Evolutionary conservation across 495 filamentous ascomycete genomes (phyloP).

Genomic region (Aeminium ludgeri): DNA sequence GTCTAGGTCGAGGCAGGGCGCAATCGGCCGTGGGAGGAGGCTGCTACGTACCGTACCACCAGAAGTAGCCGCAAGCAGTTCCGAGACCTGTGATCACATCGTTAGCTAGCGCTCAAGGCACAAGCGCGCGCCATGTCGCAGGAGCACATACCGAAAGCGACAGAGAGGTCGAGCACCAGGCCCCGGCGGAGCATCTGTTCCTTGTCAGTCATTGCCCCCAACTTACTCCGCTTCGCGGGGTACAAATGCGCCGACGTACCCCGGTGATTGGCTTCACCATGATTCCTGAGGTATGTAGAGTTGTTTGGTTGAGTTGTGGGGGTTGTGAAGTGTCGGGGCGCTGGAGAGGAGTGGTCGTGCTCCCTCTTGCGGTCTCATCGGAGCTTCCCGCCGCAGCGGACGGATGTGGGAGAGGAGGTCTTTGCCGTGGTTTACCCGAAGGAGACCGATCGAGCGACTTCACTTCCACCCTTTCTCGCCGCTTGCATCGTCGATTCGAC

Average conservation of each 20-base stretch:
- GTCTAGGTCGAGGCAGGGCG: not conserved
- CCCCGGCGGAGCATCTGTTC: constrained; percentile 53
- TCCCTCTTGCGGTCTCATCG: too few species aligned
- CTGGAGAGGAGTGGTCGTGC: too few species aligned
- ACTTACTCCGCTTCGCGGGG: constrained; percentile 3
- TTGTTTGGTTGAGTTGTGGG: too few species aligned
- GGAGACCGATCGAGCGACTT: too few species aligned
- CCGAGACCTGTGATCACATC: constrained; percentile 38
- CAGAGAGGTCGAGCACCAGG: constrained; percentile 63
- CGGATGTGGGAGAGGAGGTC: too few species aligned
- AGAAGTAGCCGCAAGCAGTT: constrained; percentile 53
- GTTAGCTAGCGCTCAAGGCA: constrained; percentile 4
- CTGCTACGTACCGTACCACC: constrained; percentile 59
- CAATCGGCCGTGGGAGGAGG: not conserved
- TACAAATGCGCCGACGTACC: constrained; percentile 25
- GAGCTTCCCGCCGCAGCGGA: too few species aligned
- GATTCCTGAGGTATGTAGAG: not conserved
- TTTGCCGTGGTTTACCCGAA: too few species aligned
- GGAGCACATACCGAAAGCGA: constrained; percentile 46
- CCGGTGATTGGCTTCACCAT: constrained; percentile 38
- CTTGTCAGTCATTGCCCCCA: constrained; percentile 19
- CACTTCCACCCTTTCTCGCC: too few species aligned
- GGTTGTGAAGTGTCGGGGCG: too few species aligned
- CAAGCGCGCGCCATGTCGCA: not conserved
- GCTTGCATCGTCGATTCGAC: too few species aligned